Base-by-base conservation (phyloP, 257 asterid species). In the Ilex asprella region DNA sequence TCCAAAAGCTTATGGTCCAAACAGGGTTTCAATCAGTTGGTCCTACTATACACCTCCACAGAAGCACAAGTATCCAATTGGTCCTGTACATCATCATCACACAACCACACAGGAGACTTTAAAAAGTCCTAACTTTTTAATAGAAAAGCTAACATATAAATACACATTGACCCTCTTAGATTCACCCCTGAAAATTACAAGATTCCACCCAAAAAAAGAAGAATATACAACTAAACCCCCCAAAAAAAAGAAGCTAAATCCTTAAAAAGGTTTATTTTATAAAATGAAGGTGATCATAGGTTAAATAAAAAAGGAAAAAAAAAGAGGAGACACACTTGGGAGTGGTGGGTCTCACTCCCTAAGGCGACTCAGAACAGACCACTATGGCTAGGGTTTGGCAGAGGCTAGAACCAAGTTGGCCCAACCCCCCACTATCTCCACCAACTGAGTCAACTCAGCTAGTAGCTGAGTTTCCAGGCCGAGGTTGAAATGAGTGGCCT, bases 401-500 rank as follows among this genome's bases (percentile, higher is more conserved):
- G 27, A 21, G 27, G 27, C 27, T 21, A 21, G 27, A 21, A 21
- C 27, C 27, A 21, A 21, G 27, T 35, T 35, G 41, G 41, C 41
- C 41, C 41, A 35, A 35, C 5, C 8, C 41, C 27, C 27, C 12
- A 46, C 52, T 14, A 46, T 14, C 52, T 10, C 52, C 13, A 72
- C n/a, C 27, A 69, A 51, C 56, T 30, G 50, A 53, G 39, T 53
- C 30, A 1, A 43, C 59, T 56, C 68, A 13, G 69, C 55, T 67
- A 49, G 67, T 69, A 77, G 44, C 76, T 58, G 66, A 82, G 85
- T 70, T 78, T 82, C 98, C 98, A 91, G 3, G 96, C 94, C 14
- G 98, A 91, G 55, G 98, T 82, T 13, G 96, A 89, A 56, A 91
- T 84, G 64, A 91, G 52, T 16, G 98, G 90, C 84, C 95, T 75